Evolutionary conservation across 2,329 filamentous ascomycete species (phyloP).

Genomic region (Aspergillus ibericus): DNA sequence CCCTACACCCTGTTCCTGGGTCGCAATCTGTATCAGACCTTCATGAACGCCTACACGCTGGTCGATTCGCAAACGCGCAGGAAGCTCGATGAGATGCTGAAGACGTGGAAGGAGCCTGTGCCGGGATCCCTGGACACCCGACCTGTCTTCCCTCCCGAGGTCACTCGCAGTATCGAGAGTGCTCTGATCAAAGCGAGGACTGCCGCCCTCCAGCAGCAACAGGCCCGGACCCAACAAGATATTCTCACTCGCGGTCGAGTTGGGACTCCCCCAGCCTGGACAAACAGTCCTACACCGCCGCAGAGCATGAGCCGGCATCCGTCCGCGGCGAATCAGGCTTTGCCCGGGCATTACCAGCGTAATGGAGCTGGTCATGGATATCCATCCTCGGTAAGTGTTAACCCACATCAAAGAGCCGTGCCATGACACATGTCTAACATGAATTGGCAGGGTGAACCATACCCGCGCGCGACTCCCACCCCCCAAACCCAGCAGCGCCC

Average conservation of each 20-base stretch:
- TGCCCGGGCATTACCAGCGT: conserved; percentile 27
- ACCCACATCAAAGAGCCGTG: neutral
- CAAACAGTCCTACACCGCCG: conserved; percentile 74
- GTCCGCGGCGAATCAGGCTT: conserved; percentile 25
- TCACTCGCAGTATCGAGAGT: conserved; percentile 89
- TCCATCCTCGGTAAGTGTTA: conserved; percentile 20
- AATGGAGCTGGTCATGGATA: conserved; percentile 33
- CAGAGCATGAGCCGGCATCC: conserved; percentile 46
- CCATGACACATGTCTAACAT: conserved; percentile 8
- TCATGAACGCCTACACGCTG: conserved; percentile 93
- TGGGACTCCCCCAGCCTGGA: conserved; percentile 61
- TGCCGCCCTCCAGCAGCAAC: conserved; percentile 51
- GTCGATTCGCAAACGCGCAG: conserved; percentile 79
- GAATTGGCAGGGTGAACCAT: conserved; percentile 17
- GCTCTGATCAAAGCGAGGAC: conserved; percentile 81
- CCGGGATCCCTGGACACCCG: conserved; percentile 89
- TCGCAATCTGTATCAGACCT: conserved; percentile 86
- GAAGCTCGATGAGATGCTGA: conserved; percentile 95
- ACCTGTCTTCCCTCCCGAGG: conserved; percentile 84
- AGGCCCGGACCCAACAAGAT: conserved; percentile 57
- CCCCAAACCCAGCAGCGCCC: conserved; percentile 37
- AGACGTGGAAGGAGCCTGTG: conserved; percentile 96
- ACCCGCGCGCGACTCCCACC: conserved; percentile 24
- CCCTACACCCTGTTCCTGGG: conserved; percentile 96
- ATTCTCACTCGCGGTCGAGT: conserved; percentile 53